Evolutionary conservation across 331 rosid species (phyloP), one percentile per base, ranked within the genome.

Genomic region (Rhamnella rubrinervis): DNA sequence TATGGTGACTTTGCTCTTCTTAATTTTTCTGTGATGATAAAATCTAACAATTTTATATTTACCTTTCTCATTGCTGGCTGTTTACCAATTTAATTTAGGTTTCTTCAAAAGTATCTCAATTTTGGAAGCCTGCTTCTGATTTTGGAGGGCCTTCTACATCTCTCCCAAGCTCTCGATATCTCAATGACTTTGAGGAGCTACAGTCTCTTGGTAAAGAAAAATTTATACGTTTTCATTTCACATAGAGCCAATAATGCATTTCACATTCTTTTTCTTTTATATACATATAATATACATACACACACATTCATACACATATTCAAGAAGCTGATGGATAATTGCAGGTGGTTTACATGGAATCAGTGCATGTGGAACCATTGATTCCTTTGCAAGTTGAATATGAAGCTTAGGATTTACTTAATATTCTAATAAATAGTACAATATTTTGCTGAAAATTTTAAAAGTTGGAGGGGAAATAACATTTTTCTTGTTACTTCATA

Each of bases 161-260:
- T 75, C 80, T 80, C 40, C 85, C 68, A 21, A 87, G 87, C 80
- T 93, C 98, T 80, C 87, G 98, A 49, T 93, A 90, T 86, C 82
- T 91, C 72, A 90, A 81, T 84, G 98, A 93, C 83, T 93, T 93
- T 78, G 98, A 93, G 87, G 97, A 88, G 90, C 86, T 90, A 81
- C 85, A 70, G n/a, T 72, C 97, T 62, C 95, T 93, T 44, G 98
- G 98, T 93, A 90, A 84, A 68, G 58, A 23, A 78, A 61, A 19
- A 31, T 75, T 72, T 19, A 61, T 18, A 23, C 35, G 49, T 65
- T 68, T 68, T 38, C 73, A 12, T 75, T 76, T 65, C 56, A 44
- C 50, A 15, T 66, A 39, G 60, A 62, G 56, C 39, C 17, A 23
- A 41, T 50, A 31, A 31, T 31, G 35, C 37, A 28, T 63, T 53